phyloP scores from a whole-genome alignment of 2,329 filamentous ascomycete genomes.

The Pseudovirgaria hyperparasitica region DNA sequence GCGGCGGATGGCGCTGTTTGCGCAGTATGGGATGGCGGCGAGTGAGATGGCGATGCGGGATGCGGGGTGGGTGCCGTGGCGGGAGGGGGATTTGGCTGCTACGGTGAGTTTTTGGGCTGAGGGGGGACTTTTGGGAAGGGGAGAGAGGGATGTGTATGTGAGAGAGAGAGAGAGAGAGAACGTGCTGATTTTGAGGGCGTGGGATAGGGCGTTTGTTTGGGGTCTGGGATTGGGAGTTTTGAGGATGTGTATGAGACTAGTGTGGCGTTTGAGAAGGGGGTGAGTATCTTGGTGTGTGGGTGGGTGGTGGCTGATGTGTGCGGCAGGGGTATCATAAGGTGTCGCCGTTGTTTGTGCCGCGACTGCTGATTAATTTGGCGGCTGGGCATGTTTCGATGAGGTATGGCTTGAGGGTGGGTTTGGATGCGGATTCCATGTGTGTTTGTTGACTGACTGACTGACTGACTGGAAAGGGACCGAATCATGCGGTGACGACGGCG shows the following conservation, averaged over 20 bases:
- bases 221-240: slow-evolving; percentile 89
- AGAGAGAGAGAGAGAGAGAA: slow-evolving; percentile 4
- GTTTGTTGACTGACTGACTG: neutral
- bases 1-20: slow-evolving; percentile 78
- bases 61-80: slow-evolving; percentile 58
- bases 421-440: too few relatives aligned
- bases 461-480: slow-evolving; percentile 52
- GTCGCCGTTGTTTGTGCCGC: slow-evolving; percentile 85
- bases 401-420: slow-evolving; percentile 57
- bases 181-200: neutral
- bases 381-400: slow-evolving; percentile 93
- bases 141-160: slow-evolving; percentile 4
- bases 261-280: slow-evolving; percentile 58
- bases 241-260: slow-evolving; percentile 82
- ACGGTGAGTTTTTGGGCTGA: slow-evolving; percentile 38
- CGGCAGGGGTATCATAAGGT: slow-evolving; percentile 78
- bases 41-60: slow-evolving; percentile 76
- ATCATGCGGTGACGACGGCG: slow-evolving; percentile 84
- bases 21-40: slow-evolving; percentile 83
- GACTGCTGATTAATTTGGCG: slow-evolving; percentile 85
- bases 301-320: neutral
- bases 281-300: slow-evolving; percentile 29
- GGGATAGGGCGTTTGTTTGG: slow-evolving; percentile 70
- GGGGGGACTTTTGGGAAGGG: neutral
- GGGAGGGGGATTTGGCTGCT: slow-evolving; percentile 51